Percentiles rank a stretch among this genome's conserved stretches.
Conservation (phyloP, 148 eudicot genomes). For the Chenopodium quinoa region DNA sequence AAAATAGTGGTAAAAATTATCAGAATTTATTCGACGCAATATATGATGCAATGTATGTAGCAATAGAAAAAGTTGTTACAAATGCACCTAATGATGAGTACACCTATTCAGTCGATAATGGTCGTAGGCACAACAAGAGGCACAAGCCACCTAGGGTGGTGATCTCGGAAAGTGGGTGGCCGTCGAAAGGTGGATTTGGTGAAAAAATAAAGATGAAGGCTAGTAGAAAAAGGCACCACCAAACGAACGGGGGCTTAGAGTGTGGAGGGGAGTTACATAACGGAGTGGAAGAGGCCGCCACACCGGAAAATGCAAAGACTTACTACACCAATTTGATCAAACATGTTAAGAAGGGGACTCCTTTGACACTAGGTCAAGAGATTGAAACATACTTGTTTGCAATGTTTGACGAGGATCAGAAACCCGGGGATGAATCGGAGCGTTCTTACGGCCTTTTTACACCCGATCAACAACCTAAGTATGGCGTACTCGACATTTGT, state of each 20-base stretch:
- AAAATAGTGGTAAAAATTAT: slow-evolving; percentile 20
- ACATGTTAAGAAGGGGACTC: slow-evolving; percentile 34
- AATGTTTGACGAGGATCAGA: slow-evolving; percentile 36
- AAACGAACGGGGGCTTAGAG: background rate
- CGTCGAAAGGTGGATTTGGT: background rate
- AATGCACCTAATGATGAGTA: background rate
- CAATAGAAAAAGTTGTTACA: background rate
- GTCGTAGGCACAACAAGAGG: background rate
- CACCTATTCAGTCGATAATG: background rate
- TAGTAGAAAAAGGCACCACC: background rate
- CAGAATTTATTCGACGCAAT: slow-evolving; percentile 37
- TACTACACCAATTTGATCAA: slow-evolving; percentile 32
- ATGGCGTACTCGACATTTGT: slow-evolving; percentile 14
- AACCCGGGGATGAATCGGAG: slow-evolving; percentile 17
- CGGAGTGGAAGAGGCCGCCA: background rate
- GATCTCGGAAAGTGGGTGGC: background rate
- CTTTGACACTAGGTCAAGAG: slow-evolving; percentile 28
- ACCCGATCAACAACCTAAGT: slow-evolving; percentile 30
- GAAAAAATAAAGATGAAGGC: background rate
- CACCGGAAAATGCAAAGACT: slow-evolving; percentile 27
- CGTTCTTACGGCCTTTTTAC: slow-evolving; percentile 32
- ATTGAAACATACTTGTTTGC: slow-evolving; percentile 35
- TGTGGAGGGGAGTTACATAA: slow-evolving; percentile 30
- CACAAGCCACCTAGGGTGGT: background rate
- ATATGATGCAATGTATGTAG: slow-evolving; percentile 15